A percentile compares a stretch with the other conserved stretches of the same genome.
Evolutionary conservation across 805 yeast genomes (phyloP).

Genomic region (Candida montana): DNA sequence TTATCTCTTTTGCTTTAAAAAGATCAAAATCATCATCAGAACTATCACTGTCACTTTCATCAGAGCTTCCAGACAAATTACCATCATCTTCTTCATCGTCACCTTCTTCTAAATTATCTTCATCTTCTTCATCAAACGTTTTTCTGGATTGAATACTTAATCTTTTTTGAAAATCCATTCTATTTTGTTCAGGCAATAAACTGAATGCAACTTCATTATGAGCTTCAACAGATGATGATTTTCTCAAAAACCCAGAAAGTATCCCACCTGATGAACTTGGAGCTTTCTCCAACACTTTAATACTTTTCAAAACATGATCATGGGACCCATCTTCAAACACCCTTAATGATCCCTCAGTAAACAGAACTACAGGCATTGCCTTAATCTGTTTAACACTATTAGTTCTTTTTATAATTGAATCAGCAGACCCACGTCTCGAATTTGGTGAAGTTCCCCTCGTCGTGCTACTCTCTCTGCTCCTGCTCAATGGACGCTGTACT

Average conservation of each 20-base stretch:
- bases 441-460: conserved; percentile 3
- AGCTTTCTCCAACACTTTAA: conserved; percentile 21
- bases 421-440: conserved; percentile 5
- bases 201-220: conserved; percentile 22
- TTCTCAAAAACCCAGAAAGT: conserved; percentile 21
- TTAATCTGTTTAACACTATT: neutral
- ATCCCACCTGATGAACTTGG: conserved; percentile 18
- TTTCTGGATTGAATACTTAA: conserved; percentile 24
- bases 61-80: conserved; percentile 1
- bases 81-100: conserved; percentile 7
- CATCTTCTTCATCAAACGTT: conserved; percentile 18
- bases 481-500: too few species aligned
- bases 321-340: conserved; percentile 22
- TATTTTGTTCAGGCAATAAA: conserved; percentile 24
- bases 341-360: conserved; percentile 13
- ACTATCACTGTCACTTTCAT: conserved; percentile 4
- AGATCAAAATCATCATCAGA: conserved; percentile 2
- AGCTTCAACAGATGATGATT: conserved; percentile 8
- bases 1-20: neutral
- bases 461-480: conserved; percentile 3
- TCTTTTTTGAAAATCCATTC: conserved; percentile 25
- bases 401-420: neutral
- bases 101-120: conserved; percentile 7
- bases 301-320: conserved; percentile 19
- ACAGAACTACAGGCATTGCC: neutral